Percentiles rank a stretch among this genome's conserved stretches.
Evolutionary conservation across 2,329 filamentous ascomycete species (phyloP).

Genomic region (Diaporthe amygdali): DNA sequence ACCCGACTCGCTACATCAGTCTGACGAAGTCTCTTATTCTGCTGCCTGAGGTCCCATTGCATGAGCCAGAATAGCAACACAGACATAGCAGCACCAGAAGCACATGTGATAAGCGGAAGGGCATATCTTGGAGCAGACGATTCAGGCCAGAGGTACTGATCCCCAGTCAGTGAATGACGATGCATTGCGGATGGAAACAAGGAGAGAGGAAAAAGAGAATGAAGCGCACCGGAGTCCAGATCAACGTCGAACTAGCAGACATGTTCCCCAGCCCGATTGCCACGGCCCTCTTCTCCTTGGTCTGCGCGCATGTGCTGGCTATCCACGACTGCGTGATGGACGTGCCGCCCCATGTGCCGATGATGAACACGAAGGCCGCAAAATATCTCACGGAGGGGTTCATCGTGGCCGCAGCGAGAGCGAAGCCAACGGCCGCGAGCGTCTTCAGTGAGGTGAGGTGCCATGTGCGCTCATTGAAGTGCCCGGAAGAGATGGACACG

Average conservation of each 20-base stretch:
- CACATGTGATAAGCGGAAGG: neutral
- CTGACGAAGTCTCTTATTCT: neutral
- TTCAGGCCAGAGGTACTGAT: slow-evolving; percentile 8
- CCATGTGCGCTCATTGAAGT: slow-evolving; percentile 52
- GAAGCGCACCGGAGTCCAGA: slow-evolving; percentile 2
- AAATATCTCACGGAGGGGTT: slow-evolving; percentile 32
- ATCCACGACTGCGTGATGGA: slow-evolving; percentile 51
- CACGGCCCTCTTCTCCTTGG: slow-evolving; percentile 52
- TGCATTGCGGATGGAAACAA: neutral
- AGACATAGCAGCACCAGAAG: neutral
- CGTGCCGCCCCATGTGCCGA: slow-evolving; percentile 45
- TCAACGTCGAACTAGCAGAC: neutral
- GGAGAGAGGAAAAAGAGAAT: too few species aligned
- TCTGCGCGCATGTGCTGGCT: slow-evolving; percentile 45
- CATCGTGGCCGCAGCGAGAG: slow-evolving; percentile 32
- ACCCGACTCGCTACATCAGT: neutral
- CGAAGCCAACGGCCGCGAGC: slow-evolving; percentile 45
- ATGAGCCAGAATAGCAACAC: neutral
- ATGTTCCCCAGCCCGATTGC: slow-evolving; percentile 37
- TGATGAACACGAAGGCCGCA: slow-evolving; percentile 45
- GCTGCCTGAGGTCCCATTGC: neutral
- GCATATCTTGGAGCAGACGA: neutral
- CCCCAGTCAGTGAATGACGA: neutral
- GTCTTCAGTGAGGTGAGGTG: slow-evolving; percentile 48
- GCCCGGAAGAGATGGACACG: slow-evolving; percentile 44